Percentiles rank a stretch among this genome's conserved stretches.
These are phyloP conservation scores for Microcyclospora pomicola DNA, from an alignment of 2,329 filamentous ascomycete genomes.

Conservation along the genomic window DNA sequence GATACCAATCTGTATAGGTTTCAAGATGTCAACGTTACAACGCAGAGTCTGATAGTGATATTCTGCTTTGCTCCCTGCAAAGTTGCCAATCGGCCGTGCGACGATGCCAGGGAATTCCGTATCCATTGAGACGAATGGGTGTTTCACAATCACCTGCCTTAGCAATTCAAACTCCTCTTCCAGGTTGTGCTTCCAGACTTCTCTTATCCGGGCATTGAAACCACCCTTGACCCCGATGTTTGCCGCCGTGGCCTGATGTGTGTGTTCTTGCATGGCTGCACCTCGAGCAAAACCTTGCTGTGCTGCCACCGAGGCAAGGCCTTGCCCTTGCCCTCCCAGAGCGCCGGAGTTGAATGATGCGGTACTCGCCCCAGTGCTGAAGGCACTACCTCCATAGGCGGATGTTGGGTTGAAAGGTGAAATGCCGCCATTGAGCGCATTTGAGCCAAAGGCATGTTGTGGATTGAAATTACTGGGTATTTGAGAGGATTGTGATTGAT, in stretches of 20 bases:
- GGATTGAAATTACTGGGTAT: slow-evolving; percentile 28
- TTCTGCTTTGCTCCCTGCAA: slow-evolving; percentile 76
- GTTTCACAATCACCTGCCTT: slow-evolving; percentile 72
- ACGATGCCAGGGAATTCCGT: slow-evolving; percentile 98
- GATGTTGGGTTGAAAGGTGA: slow-evolving; percentile 22
- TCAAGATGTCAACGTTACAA: slow-evolving; percentile 92
- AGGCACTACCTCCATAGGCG: slow-evolving; percentile 17
- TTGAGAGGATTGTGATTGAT: slow-evolving; percentile 17
- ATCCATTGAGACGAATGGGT: slow-evolving; percentile 97
- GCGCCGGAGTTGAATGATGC: slow-evolving; percentile 14
- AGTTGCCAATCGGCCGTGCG: slow-evolving; percentile 84
- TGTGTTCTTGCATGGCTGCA: slow-evolving; percentile 39
- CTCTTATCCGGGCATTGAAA: slow-evolving; percentile 69
- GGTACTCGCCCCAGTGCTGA: slow-evolving; percentile 10
- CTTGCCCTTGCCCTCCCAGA: slow-evolving; percentile 35
- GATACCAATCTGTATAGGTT: slow-evolving; percentile 93
- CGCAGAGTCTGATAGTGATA: slow-evolving; percentile 98
- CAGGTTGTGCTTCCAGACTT: slow-evolving; percentile 90
- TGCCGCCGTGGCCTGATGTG: slow-evolving; percentile 27
- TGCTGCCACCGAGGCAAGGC: slow-evolving; percentile 73
- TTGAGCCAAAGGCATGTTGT: slow-evolving; percentile 19
- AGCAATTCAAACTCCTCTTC: slow-evolving; percentile 80
- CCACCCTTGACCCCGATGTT: slow-evolving; percentile 39
- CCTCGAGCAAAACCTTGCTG: slow-evolving; percentile 77
- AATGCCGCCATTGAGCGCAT: slow-evolving; percentile 28